Evolutionary conservation across 2,329 filamentous ascomycete species (phyloP).

Genomic region (Delphinella strobiligena): DNA sequence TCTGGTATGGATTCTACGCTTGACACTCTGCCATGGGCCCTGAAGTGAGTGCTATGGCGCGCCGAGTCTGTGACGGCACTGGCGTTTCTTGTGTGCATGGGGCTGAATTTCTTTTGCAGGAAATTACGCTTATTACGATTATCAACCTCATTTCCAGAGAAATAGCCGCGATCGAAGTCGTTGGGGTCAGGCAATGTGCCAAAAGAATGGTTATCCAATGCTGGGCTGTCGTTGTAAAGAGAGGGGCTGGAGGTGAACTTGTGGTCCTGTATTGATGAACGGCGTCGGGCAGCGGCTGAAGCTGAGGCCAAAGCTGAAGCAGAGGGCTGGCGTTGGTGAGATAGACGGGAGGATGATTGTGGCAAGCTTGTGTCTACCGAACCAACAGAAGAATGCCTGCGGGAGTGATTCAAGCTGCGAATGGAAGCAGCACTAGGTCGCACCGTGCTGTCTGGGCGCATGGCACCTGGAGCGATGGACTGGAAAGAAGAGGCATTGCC

Average conservation of each 20-base stretch:
- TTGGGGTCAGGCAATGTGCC: conserved; percentile 22
- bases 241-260: not conserved
- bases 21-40: conserved; percentile 62
- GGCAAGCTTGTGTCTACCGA: conserved; percentile 33
- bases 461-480: conserved; percentile 19
- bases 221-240: not conserved
- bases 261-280: conserved; percentile 3
- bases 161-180: conserved; percentile 80
- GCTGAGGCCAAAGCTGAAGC: conserved; percentile 12
- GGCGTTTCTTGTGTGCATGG: conserved; percentile 52
- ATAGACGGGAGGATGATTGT: conserved; percentile 15
- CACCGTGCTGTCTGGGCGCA: conserved; percentile 20
- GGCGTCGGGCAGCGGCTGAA: not conserved
- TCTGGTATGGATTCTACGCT: conserved; percentile 67
- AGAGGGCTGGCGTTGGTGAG: conserved; percentile 45
- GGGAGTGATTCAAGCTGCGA: conserved; percentile 57
- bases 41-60: conserved; percentile 48
- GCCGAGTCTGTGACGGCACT: conserved; percentile 49
- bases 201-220: conserved; percentile 14
- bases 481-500: conserved; percentile 19
- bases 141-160: conserved; percentile 79
- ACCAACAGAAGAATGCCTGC: conserved; percentile 80
- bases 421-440: conserved; percentile 24
- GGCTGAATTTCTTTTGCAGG: conserved; percentile 52
- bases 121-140: conserved; percentile 57